Percentiles rank a stretch among this genome's conserved stretches.
Conservation (phyloP, 805 yeast genomes). For the Wickerhamiella kurtzmanii region DNA sequence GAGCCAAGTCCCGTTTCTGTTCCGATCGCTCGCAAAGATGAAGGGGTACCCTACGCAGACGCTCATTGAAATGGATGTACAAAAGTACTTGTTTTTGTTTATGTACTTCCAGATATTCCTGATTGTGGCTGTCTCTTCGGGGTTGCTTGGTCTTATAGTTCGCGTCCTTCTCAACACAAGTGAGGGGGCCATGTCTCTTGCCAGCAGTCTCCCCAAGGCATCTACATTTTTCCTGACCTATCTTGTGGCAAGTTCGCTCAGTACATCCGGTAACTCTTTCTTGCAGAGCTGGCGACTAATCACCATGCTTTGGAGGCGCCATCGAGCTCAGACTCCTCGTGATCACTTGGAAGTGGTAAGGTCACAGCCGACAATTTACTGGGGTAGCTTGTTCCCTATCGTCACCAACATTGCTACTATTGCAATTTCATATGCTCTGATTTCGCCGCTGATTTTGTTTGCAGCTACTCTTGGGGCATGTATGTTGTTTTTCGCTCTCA, state of each 20-base stretch:
- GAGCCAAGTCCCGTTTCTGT: slow-evolving; percentile 44
- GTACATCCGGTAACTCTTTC: slow-evolving; percentile 60
- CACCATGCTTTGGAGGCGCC: slow-evolving; percentile 26
- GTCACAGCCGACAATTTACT: slow-evolving; percentile 35
- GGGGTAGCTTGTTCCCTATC: slow-evolving; percentile 72
- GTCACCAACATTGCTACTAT: slow-evolving; percentile 68
- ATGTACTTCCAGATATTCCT: slow-evolving; percentile 70
- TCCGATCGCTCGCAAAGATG: slow-evolving; percentile 39
- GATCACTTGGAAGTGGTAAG: slow-evolving; percentile 35
- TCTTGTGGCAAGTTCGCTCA: slow-evolving; percentile 57
- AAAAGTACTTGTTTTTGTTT: slow-evolving; percentile 65
- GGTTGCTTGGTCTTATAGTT: slow-evolving; percentile 40
- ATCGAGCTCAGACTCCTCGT: slow-evolving; percentile 49
- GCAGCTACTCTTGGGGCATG: slow-evolving; percentile 45
- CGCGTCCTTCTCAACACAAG: slow-evolving; percentile 17
- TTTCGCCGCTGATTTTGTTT: slow-evolving; percentile 64
- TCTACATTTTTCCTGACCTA: slow-evolving; percentile 77
- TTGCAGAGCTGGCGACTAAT: slow-evolving; percentile 45
- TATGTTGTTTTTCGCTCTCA: slow-evolving; percentile 50
- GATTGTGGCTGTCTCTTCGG: slow-evolving; percentile 74
- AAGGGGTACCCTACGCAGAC: slow-evolving; percentile 52
- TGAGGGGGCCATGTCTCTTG: slow-evolving; percentile 40
- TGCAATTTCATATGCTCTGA: slow-evolving; percentile 61
- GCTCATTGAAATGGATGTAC: slow-evolving; percentile 55
- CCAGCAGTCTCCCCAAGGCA: slow-evolving; percentile 70